These are phyloP conservation scores for Didymella lethalis DNA, from an alignment of 2,329 filamentous ascomycete species.

Conservation along the genomic window DNA sequence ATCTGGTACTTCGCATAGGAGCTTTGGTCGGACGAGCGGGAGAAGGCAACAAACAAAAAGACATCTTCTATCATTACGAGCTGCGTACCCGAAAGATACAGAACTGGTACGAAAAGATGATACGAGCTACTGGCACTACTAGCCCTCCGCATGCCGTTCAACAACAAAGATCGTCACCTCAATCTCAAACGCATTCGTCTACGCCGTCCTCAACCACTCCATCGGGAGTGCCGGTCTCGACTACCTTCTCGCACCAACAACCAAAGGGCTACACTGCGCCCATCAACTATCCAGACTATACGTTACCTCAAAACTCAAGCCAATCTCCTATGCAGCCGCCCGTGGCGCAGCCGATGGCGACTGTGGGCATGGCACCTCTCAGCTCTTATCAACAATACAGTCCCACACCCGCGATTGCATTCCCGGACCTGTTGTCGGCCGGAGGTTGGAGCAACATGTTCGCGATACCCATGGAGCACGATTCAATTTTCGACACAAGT, in stretches of 20 bases:
- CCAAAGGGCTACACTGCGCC: slow-evolving; percentile 18
- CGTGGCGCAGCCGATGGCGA: slow-evolving; percentile 18
- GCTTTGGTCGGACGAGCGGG: slow-evolving; percentile 35
- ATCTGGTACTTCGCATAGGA: slow-evolving; percentile 36
- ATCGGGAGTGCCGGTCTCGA: slow-evolving; percentile 26
- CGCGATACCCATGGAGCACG: slow-evolving; percentile 41
- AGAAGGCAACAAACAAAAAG: slow-evolving; percentile 34
- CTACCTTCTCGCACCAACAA: slow-evolving; percentile 33
- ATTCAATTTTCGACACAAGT: slow-evolving; percentile 29
- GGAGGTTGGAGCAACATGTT: slow-evolving; percentile 41
- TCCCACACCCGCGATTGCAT: slow-evolving; percentile 31
- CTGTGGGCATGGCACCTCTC: slow-evolving; percentile 31
- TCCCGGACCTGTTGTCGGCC: slow-evolving; percentile 39
- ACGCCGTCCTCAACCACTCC: slow-evolving; percentile 16
- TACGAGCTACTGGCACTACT: slow-evolving; percentile 26
- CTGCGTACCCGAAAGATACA: slow-evolving; percentile 39
- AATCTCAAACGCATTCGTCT: slow-evolving; percentile 9
- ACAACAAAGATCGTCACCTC: slow-evolving; percentile 8
- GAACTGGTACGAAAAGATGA: slow-evolving; percentile 42
- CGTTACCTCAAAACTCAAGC: slow-evolving; percentile 9
- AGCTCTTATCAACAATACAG: slow-evolving; percentile 29
- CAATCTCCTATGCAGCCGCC: slow-evolving; percentile 8
- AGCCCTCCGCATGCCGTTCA: slow-evolving; percentile 21
- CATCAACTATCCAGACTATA: slow-evolving; percentile 18
- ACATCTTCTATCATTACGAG: slow-evolving; percentile 41